A percentile compares a stretch with the other conserved stretches of the same genome.
These are phyloP conservation scores for Trichoderma sp. DNA, from an alignment of 2,329 filamentous ascomycete genomes.

Conservation along the genomic window DNA sequence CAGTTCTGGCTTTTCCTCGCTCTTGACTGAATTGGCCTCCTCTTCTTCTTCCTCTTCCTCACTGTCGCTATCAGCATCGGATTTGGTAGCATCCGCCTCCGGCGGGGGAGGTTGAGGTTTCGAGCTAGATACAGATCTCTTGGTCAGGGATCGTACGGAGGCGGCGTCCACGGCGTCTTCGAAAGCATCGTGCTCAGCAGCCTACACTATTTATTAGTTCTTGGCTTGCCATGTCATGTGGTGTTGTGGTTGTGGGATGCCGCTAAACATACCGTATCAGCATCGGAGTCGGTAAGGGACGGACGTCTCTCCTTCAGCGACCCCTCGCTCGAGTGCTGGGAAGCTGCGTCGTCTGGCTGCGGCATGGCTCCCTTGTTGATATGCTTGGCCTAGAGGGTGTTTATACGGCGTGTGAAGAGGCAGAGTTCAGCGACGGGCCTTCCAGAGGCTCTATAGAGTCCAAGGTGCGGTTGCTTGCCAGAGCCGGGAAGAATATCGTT, in stretches of 20 bases:
- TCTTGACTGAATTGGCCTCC: conserved; percentile 20
- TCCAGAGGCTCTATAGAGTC: conserved; percentile 5
- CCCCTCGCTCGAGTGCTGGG: conserved; percentile 24
- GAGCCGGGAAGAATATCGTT: conserved; percentile 6
- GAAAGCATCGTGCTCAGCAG: conserved; percentile 50
- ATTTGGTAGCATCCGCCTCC: conserved; percentile 18
- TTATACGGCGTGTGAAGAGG: neutral
- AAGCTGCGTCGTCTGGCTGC: conserved; percentile 32
- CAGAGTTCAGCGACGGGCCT: conserved; percentile 17
- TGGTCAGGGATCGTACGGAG: conserved; percentile 63
- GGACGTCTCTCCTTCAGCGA: conserved; percentile 28
- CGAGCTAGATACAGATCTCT: conserved; percentile 39
- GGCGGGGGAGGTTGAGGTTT: conserved; percentile 28
- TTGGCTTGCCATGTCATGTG: conserved; percentile 6
- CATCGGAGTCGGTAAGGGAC: conserved; percentile 32
- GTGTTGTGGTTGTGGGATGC: conserved; percentile 18
- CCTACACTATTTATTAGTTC: conserved; percentile 28
- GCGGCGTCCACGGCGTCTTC: conserved; percentile 74
- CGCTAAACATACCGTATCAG: conserved; percentile 29
- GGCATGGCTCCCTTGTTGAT: conserved; percentile 31
- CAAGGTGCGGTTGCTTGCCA: neutral
- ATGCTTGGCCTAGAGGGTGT: conserved; percentile 1
- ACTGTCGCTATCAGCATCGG: conserved; percentile 22
- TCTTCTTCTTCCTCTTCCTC: conserved; percentile 17
- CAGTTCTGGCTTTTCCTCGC: conserved; percentile 23